phyloP scores from a whole-genome alignment of 495 filamentous ascomycete species.

The Penicillium chermesinum region DNA sequence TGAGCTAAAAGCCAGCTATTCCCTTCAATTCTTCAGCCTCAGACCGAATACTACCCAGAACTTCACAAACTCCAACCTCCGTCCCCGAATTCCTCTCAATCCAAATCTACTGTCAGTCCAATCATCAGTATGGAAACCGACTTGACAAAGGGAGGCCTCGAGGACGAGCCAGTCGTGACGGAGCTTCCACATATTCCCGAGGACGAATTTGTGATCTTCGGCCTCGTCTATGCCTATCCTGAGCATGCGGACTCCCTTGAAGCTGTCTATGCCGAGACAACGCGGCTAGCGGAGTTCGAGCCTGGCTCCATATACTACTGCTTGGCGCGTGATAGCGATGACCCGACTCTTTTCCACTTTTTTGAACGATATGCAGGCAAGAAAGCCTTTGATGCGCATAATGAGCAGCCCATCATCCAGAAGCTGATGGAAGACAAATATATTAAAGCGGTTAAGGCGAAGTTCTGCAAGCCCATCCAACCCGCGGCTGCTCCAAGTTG shows the following conservation, averaged over 20 bases:
- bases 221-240: conserved; percentile 27
- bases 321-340: conserved; percentile 21
- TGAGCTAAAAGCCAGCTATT: neutral
- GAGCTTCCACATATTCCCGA: conserved; percentile 12
- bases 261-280: conserved; percentile 29
- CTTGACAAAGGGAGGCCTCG: conserved; percentile 1
- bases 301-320: conserved; percentile 31
- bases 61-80: too few species aligned
- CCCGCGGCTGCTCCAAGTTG: neutral
- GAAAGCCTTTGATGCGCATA: conserved; percentile 30
- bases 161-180: conserved; percentile 5
- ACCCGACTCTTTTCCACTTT: conserved; percentile 31
- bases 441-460: conserved; percentile 23
- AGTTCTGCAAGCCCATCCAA: conserved; percentile 15
- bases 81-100: too few species aligned
- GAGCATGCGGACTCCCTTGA: conserved; percentile 33
- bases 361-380: conserved; percentile 28
- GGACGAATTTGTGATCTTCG: conserved; percentile 24
- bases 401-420: conserved; percentile 24
- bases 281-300: conserved; percentile 24
- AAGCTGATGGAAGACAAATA: conserved; percentile 27
- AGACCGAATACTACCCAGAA: too few species aligned
- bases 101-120: too few species aligned
- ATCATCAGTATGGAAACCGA: neutral
- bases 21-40: too few species aligned